These are phyloP conservation scores for Elaeagnus macrophylla DNA, from an alignment of 306 rosid species.

Conservation along the genomic window DNA sequence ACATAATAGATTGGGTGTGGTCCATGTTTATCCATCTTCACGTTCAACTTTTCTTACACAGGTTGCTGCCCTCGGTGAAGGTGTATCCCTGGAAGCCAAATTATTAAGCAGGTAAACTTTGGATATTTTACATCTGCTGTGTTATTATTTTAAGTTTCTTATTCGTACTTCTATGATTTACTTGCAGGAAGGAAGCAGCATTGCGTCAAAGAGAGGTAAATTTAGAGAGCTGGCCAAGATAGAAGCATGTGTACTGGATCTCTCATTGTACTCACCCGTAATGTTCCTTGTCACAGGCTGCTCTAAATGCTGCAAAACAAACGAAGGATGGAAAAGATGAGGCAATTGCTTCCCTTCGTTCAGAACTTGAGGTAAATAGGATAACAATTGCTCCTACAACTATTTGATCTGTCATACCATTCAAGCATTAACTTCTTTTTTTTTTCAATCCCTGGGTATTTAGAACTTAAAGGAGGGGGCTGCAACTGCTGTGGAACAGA, in stretches of 20 bases:
- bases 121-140: constrained; percentile 11
- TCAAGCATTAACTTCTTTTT: too few species aligned
- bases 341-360: constrained; percentile 66
- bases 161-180: constrained; percentile 26
- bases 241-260: too few species aligned
- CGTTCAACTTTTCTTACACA: constrained; percentile 15
- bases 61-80: constrained; percentile 96
- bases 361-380: constrained; percentile 60
- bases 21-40: too few species aligned
- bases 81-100: constrained; percentile 92
- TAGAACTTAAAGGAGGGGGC: constrained; percentile 84
- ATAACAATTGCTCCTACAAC: too few species aligned
- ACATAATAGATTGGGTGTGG: too few species aligned
- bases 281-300: constrained; percentile 54
- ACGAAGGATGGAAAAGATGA: constrained; percentile 65
- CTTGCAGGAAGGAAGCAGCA: constrained; percentile 89
- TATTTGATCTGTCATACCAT: too few species aligned
- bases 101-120: constrained; percentile 65
- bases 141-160: constrained; percentile 8
- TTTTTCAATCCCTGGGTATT: neutral
- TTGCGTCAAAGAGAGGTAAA: constrained; percentile 94
- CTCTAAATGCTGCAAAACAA: constrained; percentile 87
- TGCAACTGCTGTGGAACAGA: constrained; percentile 57
- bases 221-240: neutral
- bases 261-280: constrained; percentile 11